Conservation (phyloP, 1,139 yeast genomes). For the Geotrichum aggregatum region DNA sequence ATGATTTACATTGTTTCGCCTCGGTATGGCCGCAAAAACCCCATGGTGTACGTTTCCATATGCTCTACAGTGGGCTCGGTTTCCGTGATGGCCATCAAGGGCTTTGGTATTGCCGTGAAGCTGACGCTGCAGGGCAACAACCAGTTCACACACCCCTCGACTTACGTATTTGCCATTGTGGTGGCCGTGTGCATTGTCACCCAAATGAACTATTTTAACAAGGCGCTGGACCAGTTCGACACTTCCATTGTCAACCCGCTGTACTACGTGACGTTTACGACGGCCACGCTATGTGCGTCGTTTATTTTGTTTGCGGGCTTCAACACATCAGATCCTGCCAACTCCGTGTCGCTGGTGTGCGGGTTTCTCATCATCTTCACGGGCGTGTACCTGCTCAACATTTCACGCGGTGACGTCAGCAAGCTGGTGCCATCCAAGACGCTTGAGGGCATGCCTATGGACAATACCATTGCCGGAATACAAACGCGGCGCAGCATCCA, state of each 20-base stretch:
- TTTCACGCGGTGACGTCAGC: slow-evolving; percentile 61
- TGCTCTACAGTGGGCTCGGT: slow-evolving; percentile 90
- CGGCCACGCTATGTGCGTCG: slow-evolving; percentile 81
- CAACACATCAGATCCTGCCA: slow-evolving; percentile 76
- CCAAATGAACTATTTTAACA: slow-evolving; percentile 91
- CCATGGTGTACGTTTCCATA: slow-evolving; percentile 84
- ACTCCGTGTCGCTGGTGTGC: slow-evolving; percentile 76
- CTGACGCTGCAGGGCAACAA: slow-evolving; percentile 83
- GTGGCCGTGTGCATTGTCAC: slow-evolving; percentile 80
- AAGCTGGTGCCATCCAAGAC: slow-evolving; percentile 49
- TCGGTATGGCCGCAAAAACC: slow-evolving; percentile 71
- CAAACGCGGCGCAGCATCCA: slow-evolving; percentile 57
- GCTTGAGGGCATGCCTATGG: slow-evolving; percentile 73
- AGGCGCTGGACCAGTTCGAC: slow-evolving; percentile 88
- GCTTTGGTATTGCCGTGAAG: slow-evolving; percentile 88
- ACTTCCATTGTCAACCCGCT: slow-evolving; percentile 89
- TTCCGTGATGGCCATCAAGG: slow-evolving; percentile 88
- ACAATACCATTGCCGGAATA: slow-evolving; percentile 79
- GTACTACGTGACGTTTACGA: slow-evolving; percentile 87
- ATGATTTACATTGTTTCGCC: slow-evolving; percentile 87
- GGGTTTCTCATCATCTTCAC: slow-evolving; percentile 85
- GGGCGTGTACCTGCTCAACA: slow-evolving; percentile 79
- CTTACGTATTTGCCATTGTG: slow-evolving; percentile 73
- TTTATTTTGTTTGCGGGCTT: slow-evolving; percentile 84
- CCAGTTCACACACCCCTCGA: slow-evolving; percentile 80